Percentiles rank a stretch among this genome's conserved stretches.
Evolutionary conservation across 257 asterid species (phyloP).

Genomic region (Nyctanthes arbortristis): DNA sequence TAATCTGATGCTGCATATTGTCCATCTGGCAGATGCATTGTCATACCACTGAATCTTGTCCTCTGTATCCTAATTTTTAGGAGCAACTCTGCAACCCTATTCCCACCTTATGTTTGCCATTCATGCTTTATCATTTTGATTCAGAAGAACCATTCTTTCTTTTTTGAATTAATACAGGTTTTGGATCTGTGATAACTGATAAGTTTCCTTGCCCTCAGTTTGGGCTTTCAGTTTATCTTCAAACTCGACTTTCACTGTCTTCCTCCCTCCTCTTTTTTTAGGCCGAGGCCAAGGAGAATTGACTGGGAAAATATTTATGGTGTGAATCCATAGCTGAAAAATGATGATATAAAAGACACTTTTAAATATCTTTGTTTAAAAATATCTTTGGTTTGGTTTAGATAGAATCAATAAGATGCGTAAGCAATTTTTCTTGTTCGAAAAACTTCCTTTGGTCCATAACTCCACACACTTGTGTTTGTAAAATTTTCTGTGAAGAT

Average conservation of each 20-base stretch:
- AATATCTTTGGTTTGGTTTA: background rate
- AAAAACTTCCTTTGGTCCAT: background rate
- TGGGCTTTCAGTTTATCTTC: background rate
- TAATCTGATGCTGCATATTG: constrained; percentile 20
- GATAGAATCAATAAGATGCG: background rate
- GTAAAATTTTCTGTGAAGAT: background rate
- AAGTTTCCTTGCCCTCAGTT: background rate
- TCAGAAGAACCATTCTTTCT: background rate
- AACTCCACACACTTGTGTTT: background rate
- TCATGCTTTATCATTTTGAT: background rate
- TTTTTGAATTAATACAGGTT: background rate
- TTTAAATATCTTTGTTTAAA: background rate
- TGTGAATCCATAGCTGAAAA: background rate
- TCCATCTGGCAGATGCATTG: background rate
- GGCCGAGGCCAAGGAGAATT: background rate
- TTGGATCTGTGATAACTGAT: background rate
- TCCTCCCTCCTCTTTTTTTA: background rate
- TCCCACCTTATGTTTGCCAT: background rate
- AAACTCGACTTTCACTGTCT: background rate
- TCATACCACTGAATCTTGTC: background rate
- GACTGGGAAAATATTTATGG: background rate
- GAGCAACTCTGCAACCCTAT: background rate
- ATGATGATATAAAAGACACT: background rate
- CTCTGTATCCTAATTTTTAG: background rate
- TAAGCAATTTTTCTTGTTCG: background rate